Evolutionary conservation across 805 yeast genomes (phyloP), one percentile per base, ranked within the genome.

Genomic region (Ogataea corticis): DNA sequence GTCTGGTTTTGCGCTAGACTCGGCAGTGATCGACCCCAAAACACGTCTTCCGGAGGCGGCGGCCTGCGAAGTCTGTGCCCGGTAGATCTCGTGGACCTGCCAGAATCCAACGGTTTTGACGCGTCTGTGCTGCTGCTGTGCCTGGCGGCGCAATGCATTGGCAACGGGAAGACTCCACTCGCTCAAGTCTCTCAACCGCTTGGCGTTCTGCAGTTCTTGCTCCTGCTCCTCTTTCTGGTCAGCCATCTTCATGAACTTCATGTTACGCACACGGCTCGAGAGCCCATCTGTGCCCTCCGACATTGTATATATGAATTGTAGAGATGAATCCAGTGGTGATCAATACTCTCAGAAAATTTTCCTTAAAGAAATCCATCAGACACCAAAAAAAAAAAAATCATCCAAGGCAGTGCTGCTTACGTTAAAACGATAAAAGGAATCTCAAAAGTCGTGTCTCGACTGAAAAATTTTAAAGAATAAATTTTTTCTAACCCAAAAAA

Each of bases 221-320:
- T 62, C 60, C 44, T 58, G 56, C 48, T 59, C 61, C 18, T 59
- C 66, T 18, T 56, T 63, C n/a, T 61, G 59, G 31, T 67, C 72
- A 17, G 75, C 78, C 29, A 73, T 59, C 43, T 56, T 69, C 82
- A 80, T 78, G 69, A 81, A 82, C 73, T 87, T 88, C 96, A 88
- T 88, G 76, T 83, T 85, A 81, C 84, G 71, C 56, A 88, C 87
- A 57, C 89, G 76, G 56, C 79, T 78, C 21, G 94, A 85, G 46
- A 81, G 67, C 38, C 64, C 62, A 13, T 67, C 70, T 33, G 59
- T 61, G 50, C 51, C 49, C 12, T 25, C 21, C 18, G 49, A 42
- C 52, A 49, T 49, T 32, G 19, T 41, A 44, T 17, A 16, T 21
- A 21, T n/a, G n/a, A n/a, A n/a, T n/a, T n/a, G n/a, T n/a, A n/a